Conservation (phyloP, 257 asterid species). For the Solanum etuberosum region DNA sequence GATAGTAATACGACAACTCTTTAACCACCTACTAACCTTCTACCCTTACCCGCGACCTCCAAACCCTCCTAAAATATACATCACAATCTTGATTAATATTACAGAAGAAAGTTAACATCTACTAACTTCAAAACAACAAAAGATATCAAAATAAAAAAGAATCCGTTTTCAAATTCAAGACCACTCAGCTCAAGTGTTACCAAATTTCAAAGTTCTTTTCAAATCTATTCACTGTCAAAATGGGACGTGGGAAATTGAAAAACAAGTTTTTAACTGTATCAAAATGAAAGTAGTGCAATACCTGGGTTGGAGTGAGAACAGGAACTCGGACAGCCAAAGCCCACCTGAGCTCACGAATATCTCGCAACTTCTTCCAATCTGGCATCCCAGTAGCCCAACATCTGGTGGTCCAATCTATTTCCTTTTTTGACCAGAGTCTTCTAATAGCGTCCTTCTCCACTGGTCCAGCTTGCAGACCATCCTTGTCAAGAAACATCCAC, state of each 20-base stretch:
- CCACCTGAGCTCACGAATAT: constrained; percentile 98
- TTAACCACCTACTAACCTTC: not conserved
- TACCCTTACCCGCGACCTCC: not conserved
- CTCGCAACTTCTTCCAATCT: constrained; percentile 95
- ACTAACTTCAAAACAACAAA: not conserved
- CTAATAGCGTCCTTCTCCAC: constrained; percentile 94
- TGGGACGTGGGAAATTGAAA: not conserved
- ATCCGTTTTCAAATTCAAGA: not conserved
- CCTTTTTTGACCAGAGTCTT: constrained; percentile 91
- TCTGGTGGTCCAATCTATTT: constrained; percentile 88
- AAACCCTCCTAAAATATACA: not conserved
- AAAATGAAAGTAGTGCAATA: constrained; percentile 6
- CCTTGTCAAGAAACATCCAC: constrained; percentile 76
- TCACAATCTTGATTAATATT: not conserved
- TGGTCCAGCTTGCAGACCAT: constrained; percentile 78
- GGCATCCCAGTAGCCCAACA: constrained; percentile 97
- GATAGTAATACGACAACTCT: not conserved
- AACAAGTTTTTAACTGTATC: not conserved
- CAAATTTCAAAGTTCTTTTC: not conserved
- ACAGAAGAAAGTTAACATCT: not conserved
- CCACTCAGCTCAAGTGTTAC: not conserved
- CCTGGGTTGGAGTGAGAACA: constrained; percentile 89
- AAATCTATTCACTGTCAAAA: not conserved
- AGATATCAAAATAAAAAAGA: not conserved
- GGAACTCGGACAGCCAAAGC: constrained; percentile 89